Evolutionary conservation across 805 yeast species (phyloP).

Genomic region (Saccharomycopsis lassenensis): DNA sequence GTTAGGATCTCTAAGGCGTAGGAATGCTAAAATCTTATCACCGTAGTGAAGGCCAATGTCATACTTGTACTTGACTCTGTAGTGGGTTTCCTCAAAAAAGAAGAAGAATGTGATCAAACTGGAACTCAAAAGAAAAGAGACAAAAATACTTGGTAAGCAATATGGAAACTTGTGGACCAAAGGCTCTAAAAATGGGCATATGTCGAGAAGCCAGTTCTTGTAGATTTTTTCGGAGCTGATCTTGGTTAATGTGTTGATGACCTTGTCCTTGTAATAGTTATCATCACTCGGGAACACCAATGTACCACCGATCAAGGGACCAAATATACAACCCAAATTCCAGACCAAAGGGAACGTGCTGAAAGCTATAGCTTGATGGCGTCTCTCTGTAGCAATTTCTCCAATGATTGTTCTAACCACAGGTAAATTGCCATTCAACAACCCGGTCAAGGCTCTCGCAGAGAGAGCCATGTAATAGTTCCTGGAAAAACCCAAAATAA

Average conservation of each 20-base stretch:
- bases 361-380: slow-evolving; percentile 54
- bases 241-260: background rate
- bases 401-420: slow-evolving; percentile 55
- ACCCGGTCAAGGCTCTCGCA: slow-evolving; percentile 45
- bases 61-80: slow-evolving; percentile 26
- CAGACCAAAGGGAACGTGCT: slow-evolving; percentile 50
- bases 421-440: slow-evolving; percentile 53
- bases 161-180: slow-evolving; percentile 34
- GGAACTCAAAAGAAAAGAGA: slow-evolving; percentile 27
- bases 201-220: slow-evolving; percentile 3
- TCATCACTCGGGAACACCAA: slow-evolving; percentile 35
- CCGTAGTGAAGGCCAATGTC: slow-evolving; percentile 39
- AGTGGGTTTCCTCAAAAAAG: slow-evolving; percentile 46
- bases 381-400: slow-evolving; percentile 38
- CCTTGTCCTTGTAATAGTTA: slow-evolving; percentile 18
- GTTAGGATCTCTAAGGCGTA: slow-evolving; percentile 22
- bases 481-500: slow-evolving; percentile 42
- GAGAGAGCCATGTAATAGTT: slow-evolving; percentile 41
- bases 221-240: slow-evolving; percentile 7
- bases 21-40: slow-evolving; percentile 22
- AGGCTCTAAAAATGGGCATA: slow-evolving; percentile 21
- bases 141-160: slow-evolving; percentile 41
- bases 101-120: slow-evolving; percentile 32
- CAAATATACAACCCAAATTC: slow-evolving; percentile 50
- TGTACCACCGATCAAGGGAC: slow-evolving; percentile 48